phyloP scores from a whole-genome alignment of 306 rosid genomes.

The Lablab purpureus region DNA sequence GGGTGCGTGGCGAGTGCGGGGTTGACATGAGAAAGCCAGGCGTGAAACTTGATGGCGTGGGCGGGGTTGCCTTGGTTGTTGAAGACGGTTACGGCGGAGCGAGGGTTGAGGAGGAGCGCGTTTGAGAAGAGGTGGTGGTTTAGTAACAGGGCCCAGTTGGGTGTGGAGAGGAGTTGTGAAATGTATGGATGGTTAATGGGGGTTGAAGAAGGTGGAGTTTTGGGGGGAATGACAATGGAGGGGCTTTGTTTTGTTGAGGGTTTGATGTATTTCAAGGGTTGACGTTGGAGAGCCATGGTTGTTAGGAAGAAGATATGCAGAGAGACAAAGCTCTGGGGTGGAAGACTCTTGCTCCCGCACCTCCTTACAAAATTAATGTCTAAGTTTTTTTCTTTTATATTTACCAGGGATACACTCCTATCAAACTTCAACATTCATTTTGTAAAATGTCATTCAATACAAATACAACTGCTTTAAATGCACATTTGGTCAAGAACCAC shows the following conservation, averaged over 20 bases:
- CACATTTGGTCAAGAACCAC: too few relatives aligned
- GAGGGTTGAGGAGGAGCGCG: slow-evolving; percentile 56
- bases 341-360: too few relatives aligned
- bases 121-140: slow-evolving; percentile 61
- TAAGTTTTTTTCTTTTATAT: too few relatives aligned
- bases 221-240: not conserved
- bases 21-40: slow-evolving; percentile 70
- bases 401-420: too few relatives aligned
- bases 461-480: too few relatives aligned
- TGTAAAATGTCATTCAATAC: too few relatives aligned
- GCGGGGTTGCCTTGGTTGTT: slow-evolving; percentile 74
- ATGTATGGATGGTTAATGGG: slow-evolving; percentile 61
- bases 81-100: slow-evolving; percentile 57
- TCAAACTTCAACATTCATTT: too few relatives aligned
- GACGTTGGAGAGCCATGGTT: not conserved
- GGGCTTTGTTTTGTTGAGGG: not conserved
- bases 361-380: too few relatives aligned
- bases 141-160: slow-evolving; percentile 72
- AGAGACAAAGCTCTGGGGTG: too few relatives aligned
- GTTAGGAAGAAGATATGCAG: too few relatives aligned
- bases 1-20: slow-evolving; percentile 55
- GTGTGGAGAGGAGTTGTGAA: slow-evolving; percentile 59
- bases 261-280: slow-evolving; percentile 31
- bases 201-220: not conserved
- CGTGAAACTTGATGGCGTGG: slow-evolving; percentile 62